Evolutionary conservation across 139 green algal species (phyloP).

Genomic region (Volvox reticuliferus): DNA sequence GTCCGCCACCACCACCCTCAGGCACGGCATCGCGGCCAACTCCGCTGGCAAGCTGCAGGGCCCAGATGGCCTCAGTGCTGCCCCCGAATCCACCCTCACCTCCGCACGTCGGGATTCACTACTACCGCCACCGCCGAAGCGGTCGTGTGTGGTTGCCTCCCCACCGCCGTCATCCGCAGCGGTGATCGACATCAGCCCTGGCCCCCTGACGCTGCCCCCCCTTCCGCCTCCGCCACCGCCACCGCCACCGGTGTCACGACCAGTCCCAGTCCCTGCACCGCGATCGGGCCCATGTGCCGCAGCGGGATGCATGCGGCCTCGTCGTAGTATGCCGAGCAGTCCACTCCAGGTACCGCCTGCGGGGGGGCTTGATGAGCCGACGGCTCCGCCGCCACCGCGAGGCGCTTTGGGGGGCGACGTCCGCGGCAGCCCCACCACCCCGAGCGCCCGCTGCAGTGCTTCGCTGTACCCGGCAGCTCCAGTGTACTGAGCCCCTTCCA

Average conservation of each 20-base stretch:
- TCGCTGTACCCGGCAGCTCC: slow-evolving; percentile 26
- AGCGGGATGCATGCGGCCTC: not conserved
- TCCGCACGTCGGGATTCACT: not conserved
- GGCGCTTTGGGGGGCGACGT: not conserved
- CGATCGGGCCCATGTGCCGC: not conserved
- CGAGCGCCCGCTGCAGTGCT: not conserved
- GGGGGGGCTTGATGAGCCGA: not conserved
- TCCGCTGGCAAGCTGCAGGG: slow-evolving; percentile 9
- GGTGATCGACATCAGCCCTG: not conserved
- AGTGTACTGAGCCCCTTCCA: not conserved
- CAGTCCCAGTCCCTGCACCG: not conserved
- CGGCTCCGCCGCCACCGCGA: not conserved
- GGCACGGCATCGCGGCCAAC: not conserved
- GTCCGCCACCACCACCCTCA: slow-evolving; percentile 32
- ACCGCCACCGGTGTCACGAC: not conserved
- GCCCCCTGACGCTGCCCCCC: not conserved
- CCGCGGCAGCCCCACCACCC: not conserved
- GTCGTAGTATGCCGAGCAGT: not conserved
- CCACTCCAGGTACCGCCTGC: not conserved
- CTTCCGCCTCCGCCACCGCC: not conserved
- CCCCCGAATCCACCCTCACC: too few species aligned
- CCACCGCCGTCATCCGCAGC: not conserved
- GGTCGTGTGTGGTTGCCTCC: too few species aligned
- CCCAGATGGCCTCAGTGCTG: not conserved
- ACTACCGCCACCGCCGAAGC: not conserved